Evolutionary conservation across 2,329 filamentous ascomycete genomes (phyloP), one percentile per base, ranked within the genome.

Genomic region (Aspergillus texensis): DNA sequence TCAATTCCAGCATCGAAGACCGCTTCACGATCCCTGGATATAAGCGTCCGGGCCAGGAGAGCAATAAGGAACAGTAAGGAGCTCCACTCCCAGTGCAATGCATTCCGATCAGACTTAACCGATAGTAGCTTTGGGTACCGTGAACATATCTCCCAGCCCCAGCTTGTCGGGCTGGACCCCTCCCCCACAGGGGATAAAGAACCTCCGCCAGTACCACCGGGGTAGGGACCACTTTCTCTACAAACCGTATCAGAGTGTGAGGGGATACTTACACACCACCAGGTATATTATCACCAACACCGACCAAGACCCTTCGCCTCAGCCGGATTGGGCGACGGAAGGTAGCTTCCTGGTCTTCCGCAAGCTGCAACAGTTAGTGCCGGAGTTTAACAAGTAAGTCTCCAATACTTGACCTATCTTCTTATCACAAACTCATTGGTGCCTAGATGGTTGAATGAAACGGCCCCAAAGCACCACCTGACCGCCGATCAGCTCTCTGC

Each of bases 261-360:
- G 6, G 34, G 34, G 34, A 12, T 71, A 71, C 59, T 77, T 76
- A 41, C 64, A 79, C 11, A 77, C 80, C 34, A 28, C 21, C 26
- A 28, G 26, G 2, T 50, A 28, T 50, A 30, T 50, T 30, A 69
- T 82, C 48, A 68, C 75, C 32, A 78, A 76, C 26, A 74, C 77
- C 34, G 71, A 77, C 1, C 78, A 78, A 12, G 79, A 81, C 60
- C 60, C 63, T 14, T 62, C 30, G 67, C 69, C 12, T 72, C 79
- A 50, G 61, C 68, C 68, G 3, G 24, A 45, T 1, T 83, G 80
- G 81, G 78, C 80, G 32, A 68, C 76, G 2, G 80, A 83, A 56
- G 80, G 81, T 5, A 82, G 79, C 65, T 81, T 81, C 62, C 71
- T 83, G 11, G 78, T 74, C 34, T 80, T 83, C 67, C 79, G 80